A percentile compares a stretch with the other conserved stretches of the same genome.
Evolutionary conservation across 73 alveolate species (phyloP).

Genomic region (Paramecium tetraurelia): DNA sequence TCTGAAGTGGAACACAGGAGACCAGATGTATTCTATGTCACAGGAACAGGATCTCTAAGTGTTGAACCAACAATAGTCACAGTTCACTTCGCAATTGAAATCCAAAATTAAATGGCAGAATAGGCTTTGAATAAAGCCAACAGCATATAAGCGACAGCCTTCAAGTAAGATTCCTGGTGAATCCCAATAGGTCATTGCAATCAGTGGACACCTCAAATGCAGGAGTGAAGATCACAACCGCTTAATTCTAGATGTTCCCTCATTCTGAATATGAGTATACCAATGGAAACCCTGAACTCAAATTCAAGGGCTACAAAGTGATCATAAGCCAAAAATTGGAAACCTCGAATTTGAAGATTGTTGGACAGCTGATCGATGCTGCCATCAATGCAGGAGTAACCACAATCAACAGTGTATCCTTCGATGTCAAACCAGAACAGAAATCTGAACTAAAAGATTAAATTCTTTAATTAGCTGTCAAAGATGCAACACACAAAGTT

Average conservation of each 20-base stretch:
- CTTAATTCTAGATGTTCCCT: constrained; percentile 15
- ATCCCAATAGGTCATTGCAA: background rate
- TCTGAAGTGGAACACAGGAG: background rate
- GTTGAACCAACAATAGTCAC: constrained; percentile 9
- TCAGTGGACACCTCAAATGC: background rate
- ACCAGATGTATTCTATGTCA: constrained; percentile 20
- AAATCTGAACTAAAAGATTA: constrained; percentile 10
- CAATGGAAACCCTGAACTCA: background rate
- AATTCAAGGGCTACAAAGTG: background rate
- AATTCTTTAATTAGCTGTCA: background rate
- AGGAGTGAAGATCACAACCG: background rate
- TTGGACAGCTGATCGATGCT: constrained; percentile 22
- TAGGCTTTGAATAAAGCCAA: background rate
- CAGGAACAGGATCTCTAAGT: background rate
- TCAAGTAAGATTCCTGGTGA: background rate
- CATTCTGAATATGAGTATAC: background rate
- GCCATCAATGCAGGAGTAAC: constrained; percentile 44
- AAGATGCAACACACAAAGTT: constrained; percentile 17
- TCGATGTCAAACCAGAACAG: constrained; percentile 14
- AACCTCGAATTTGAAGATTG: background rate
- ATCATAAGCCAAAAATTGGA: background rate
- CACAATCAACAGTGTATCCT: background rate
- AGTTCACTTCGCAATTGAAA: background rate
- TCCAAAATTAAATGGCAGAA: background rate
- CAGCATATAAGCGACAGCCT: background rate